Conservation (phyloP, 495 filamentous ascomycete genomes). For the Parmelia sp. region DNA sequence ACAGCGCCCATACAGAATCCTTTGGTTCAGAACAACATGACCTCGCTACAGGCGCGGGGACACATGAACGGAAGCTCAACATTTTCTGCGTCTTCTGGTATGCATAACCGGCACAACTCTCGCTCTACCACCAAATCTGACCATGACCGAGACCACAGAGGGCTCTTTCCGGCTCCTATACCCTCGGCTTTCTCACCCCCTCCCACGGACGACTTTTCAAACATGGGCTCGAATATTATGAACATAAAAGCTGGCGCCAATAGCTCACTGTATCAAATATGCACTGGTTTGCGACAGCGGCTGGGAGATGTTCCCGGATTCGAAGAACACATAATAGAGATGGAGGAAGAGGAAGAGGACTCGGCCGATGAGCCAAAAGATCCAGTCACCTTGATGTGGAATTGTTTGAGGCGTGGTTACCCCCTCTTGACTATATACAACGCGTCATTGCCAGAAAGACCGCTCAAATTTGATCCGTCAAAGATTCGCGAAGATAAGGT, state of each 20-base stretch:
- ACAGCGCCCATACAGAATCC: conserved; percentile 20
- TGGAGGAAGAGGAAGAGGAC: conserved; percentile 55
- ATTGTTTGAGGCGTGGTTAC: conserved; percentile 73
- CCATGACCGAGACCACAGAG: conserved; percentile 15
- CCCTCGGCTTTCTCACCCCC: conserved; percentile 18
- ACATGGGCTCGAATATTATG: conserved; percentile 70
- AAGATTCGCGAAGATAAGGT: conserved; percentile 57
- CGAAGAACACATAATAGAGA: conserved; percentile 58
- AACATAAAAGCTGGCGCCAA: conserved; percentile 86
- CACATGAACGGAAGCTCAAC: conserved; percentile 24
- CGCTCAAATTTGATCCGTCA: conserved; percentile 55
- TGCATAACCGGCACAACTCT: conserved; percentile 10
- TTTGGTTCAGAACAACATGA: conserved; percentile 24
- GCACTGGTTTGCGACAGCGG: conserved; percentile 71
- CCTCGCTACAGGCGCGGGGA: conserved; percentile 23
- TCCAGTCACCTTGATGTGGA: conserved; percentile 87
- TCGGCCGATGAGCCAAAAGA: conserved; percentile 57
- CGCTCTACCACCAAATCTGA: conserved; percentile 14
- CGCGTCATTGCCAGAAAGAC: conserved; percentile 58
- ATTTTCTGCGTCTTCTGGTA: conserved; percentile 14
- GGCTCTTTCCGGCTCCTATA: conserved; percentile 21
- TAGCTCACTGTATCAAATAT: conserved; percentile 89
- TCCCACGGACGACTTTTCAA: conserved; percentile 10
- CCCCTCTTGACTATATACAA: conserved; percentile 90
- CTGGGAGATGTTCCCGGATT: conserved; percentile 79